Evolutionary conservation across 2,329 filamentous ascomycete species (phyloP).

Genomic region (Lachnellula subtilissima): DNA sequence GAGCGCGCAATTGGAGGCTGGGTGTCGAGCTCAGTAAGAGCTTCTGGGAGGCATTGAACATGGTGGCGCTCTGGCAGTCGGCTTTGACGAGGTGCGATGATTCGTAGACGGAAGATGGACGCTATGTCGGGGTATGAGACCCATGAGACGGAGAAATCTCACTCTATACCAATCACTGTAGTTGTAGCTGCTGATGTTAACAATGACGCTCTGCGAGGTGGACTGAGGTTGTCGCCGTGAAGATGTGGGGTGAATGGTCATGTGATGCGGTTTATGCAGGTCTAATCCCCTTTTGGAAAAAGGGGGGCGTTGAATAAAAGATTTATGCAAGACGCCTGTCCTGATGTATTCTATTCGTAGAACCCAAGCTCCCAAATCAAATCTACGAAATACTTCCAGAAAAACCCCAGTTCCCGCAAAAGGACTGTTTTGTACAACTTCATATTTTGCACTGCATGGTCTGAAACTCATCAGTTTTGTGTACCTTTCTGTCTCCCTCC

Average conservation of each 20-base stretch:
- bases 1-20: slow-evolving; percentile 27
- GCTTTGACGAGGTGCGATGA: too few species aligned
- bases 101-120: too few species aligned
- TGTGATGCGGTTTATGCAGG: neutral
- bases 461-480: neutral
- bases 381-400: neutral
- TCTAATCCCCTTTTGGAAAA: too few species aligned
- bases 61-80: slow-evolving; percentile 6
- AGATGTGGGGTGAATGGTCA: neutral
- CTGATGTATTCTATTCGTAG: neutral
- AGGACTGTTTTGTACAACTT: neutral
- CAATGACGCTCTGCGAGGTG: neutral
- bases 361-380: neutral
- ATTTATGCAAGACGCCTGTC: neutral
- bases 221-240: neutral
- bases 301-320: neutral
- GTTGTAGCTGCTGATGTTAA: neutral
- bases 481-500: neutral
- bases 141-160: neutral
- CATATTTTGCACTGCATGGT: neutral
- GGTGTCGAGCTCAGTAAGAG: slow-evolving; percentile 45
- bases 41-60: slow-evolving; percentile 48
- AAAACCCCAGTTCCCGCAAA: neutral
- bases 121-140: neutral
- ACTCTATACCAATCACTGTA: neutral